These are phyloP conservation scores for Hippophae rhamnoides DNA, from an alignment of 306 rosid genomes.

Conservation along the genomic window DNA sequence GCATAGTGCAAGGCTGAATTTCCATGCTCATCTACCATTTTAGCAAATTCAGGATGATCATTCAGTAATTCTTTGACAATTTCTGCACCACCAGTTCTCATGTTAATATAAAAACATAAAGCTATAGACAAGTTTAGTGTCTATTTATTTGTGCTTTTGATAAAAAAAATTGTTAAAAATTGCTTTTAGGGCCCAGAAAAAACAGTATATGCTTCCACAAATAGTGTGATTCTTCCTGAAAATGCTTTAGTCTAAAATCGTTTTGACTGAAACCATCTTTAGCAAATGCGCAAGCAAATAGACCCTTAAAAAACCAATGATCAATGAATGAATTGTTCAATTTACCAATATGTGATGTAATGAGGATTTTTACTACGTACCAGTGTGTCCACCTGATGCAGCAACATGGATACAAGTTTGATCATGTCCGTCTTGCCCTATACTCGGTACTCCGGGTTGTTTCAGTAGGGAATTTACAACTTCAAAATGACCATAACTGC, in stretches of 20 bases:
- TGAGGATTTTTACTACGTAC: constrained; percentile 18
- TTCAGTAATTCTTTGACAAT: constrained; percentile 48
- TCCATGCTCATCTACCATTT: constrained; percentile 37
- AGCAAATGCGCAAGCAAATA: too few relatives aligned
- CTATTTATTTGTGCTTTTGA: background rate
- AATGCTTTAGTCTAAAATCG: too few relatives aligned
- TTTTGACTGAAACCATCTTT: too few relatives aligned
- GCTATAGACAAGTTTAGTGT: too few relatives aligned
- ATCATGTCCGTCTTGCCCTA: constrained; percentile 26
- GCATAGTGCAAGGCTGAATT: constrained; percentile 52
- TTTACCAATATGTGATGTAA: background rate
- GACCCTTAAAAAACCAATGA: too few relatives aligned
- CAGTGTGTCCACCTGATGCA: constrained; percentile 51
- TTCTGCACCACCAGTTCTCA: constrained; percentile 29
- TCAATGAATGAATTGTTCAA: background rate
- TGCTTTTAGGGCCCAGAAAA: too few relatives aligned
- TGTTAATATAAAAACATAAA: background rate
- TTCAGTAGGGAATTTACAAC: constrained; percentile 33
- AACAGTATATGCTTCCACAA: too few relatives aligned
- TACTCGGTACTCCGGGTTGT: constrained; percentile 20
- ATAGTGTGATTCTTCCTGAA: too few relatives aligned
- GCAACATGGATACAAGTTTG: constrained; percentile 53
- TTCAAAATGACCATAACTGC: constrained; percentile 48
- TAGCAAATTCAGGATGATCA: constrained; percentile 29
- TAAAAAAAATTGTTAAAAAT: too few relatives aligned